These are phyloP conservation scores for Cicer chorassanicum DNA, from an alignment of 306 rosid species.

Conservation along the genomic window DNA sequence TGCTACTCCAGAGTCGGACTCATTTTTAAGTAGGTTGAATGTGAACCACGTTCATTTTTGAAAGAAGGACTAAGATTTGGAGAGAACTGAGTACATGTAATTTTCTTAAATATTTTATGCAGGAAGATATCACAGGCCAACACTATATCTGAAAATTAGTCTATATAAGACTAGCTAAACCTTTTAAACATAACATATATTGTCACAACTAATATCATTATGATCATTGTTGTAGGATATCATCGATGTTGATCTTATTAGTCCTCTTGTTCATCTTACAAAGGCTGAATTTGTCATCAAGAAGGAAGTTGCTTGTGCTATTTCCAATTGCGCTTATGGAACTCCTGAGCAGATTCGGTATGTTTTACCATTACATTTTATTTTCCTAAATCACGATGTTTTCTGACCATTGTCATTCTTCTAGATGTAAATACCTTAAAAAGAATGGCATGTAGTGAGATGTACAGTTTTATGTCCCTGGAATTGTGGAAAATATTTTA, in stretches of 20 bases:
- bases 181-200: background rate
- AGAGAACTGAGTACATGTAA: too few species aligned
- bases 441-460: background rate
- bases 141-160: too few species aligned
- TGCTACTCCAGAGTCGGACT: background rate
- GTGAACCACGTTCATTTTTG: background rate
- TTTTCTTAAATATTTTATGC: too few species aligned
- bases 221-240: slow-evolving; percentile 54
- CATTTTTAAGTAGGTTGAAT: background rate
- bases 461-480: background rate
- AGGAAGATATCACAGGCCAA: too few species aligned
- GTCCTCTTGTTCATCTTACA: slow-evolving; percentile 70
- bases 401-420: background rate
- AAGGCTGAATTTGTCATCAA: slow-evolving; percentile 82
- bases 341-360: slow-evolving; percentile 3
- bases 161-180: background rate
- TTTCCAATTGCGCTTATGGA: slow-evolving; percentile 83
- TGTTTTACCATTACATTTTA: background rate
- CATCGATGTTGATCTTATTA: slow-evolving; percentile 66
- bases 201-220: background rate
- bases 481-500: background rate
- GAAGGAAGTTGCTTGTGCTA: slow-evolving; percentile 93
- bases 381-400: background rate
- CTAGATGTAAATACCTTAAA: background rate
- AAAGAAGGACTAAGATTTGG: background rate